phyloP scores from a whole-genome alignment of 352 stramenopile genomes.

The Globisporangium nagaii region DNA sequence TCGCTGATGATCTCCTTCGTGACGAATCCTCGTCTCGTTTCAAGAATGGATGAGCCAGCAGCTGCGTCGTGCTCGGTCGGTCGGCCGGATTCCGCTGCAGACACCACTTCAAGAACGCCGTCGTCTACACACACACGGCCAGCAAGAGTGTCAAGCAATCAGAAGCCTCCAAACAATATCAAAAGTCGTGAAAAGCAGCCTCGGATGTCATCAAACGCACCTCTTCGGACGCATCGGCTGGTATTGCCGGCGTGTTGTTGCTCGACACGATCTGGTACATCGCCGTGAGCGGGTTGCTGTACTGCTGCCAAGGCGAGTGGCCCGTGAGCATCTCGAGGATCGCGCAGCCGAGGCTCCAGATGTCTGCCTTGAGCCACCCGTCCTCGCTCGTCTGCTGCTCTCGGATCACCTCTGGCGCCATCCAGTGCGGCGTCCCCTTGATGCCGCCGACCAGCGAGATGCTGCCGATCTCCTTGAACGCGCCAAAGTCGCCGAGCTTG shows the following conservation, averaged over 20 bases:
- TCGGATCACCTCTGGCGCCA: conserved; percentile 88
- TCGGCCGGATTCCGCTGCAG: conserved; percentile 63
- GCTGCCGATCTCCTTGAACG: conserved; percentile 66
- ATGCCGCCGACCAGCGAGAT: conserved; percentile 68
- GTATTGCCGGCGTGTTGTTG: conserved; percentile 58
- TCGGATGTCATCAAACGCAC: conserved; percentile 20
- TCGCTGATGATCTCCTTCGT: background rate
- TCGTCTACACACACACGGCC: conserved; percentile 32
- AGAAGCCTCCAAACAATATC: background rate
- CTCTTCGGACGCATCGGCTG: conserved; percentile 44
- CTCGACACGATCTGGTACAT: conserved; percentile 89
- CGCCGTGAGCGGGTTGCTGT: conserved; percentile 84
- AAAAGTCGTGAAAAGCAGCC: too few species aligned
- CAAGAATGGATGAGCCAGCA: conserved; percentile 92
- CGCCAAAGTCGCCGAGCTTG: conserved; percentile 78
- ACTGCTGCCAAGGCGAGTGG: conserved; percentile 84
- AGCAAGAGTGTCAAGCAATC: background rate
- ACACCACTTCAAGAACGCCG: conserved; percentile 52
- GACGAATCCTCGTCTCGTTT: conserved; percentile 9
- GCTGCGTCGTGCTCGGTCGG: conserved; percentile 76
- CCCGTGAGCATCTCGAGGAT: conserved; percentile 93
- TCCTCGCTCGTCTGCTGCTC: conserved; percentile 46
- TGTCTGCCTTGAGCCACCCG: conserved; percentile 86
- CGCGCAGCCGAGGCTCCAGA: conserved; percentile 92
- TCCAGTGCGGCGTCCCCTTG: conserved; percentile 90